Evolutionary conservation across 2,329 filamentous ascomycete genomes (phyloP).

Genomic region (Colletotrichum eleusines): DNA sequence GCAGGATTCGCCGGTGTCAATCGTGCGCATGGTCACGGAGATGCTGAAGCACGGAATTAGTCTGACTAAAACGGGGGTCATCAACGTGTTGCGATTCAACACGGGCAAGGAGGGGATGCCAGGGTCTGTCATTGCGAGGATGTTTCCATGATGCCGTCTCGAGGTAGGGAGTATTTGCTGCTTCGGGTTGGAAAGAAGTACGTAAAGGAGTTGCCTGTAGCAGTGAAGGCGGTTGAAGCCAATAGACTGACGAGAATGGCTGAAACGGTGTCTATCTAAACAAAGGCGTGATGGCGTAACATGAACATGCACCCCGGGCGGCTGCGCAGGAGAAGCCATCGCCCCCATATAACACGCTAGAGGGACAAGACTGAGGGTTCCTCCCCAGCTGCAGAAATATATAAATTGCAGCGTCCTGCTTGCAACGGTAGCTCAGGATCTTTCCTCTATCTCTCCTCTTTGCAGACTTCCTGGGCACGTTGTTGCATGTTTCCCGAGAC

Average conservation of each 20-base stretch:
- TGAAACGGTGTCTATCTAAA: background rate
- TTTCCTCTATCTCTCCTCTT: background rate
- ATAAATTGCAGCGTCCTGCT: background rate
- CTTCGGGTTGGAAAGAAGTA: background rate
- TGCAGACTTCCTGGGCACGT: background rate
- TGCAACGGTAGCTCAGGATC: background rate
- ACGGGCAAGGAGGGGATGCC: background rate
- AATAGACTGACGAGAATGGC: background rate
- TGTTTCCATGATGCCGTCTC: background rate
- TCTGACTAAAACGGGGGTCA: no score
- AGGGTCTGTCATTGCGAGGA: background rate
- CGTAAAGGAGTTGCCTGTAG: background rate
- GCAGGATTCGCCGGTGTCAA: background rate
- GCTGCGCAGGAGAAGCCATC: background rate
- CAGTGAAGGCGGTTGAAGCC: background rate
- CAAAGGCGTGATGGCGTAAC: background rate
- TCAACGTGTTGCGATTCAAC: background rate
- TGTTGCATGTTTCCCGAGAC: background rate
- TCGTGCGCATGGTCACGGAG: background rate
- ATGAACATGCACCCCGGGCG: background rate
- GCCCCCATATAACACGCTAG: background rate
- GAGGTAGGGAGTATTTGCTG: background rate
- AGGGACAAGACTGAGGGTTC: background rate
- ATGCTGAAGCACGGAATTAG: conserved; percentile 2
- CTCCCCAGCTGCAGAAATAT: background rate